These are phyloP conservation scores for Tetradesmus obliquus DNA, from an alignment of 139 green algal species.

Conservation along the genomic window DNA sequence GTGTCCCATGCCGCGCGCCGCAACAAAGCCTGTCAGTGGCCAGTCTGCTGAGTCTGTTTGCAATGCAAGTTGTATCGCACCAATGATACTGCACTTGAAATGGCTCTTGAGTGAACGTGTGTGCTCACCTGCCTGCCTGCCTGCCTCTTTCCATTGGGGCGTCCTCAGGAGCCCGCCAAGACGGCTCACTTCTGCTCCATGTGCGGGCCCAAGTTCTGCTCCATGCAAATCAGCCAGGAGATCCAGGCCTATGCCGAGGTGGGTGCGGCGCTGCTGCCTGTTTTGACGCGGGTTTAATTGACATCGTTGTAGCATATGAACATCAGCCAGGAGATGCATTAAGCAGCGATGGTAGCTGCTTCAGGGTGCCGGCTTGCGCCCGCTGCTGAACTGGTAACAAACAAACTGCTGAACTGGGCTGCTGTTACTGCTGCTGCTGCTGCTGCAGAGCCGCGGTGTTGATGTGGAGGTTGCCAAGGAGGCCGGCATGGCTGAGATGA, in stretches of 20 bases:
- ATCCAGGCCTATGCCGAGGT: slow-evolving; percentile 71
- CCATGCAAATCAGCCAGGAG: slow-evolving; percentile 91
- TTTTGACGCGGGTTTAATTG: neutral
- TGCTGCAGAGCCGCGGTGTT: slow-evolving; percentile 36
- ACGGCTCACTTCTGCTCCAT: slow-evolving; percentile 88
- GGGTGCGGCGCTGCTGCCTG: neutral
- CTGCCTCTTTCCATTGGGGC: too few species aligned
- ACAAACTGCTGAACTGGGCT: neutral
- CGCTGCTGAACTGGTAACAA: neutral
- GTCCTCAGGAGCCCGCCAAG: slow-evolving; percentile 68
- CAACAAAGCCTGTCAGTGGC: too few species aligned
- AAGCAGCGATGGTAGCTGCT: neutral
- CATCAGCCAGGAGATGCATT: slow-evolving; percentile 63
- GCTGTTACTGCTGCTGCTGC: neutral
- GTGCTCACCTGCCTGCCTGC: too few species aligned
- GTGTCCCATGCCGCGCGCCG: neutral
- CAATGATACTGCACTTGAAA: neutral
- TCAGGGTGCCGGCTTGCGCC: neutral
- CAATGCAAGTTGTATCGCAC: neutral
- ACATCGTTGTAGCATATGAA: slow-evolving; percentile 51
- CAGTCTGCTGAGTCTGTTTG: too few species aligned
- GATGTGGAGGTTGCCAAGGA: slow-evolving; percentile 29
- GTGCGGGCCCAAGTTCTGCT: slow-evolving; percentile 96
- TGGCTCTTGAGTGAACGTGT: too few species aligned
- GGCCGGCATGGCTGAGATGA: slow-evolving; percentile 88